Percentiles rank a stretch among this genome's conserved stretches.
These are phyloP conservation scores for Trichophyton schoenleinii DNA, from an alignment of 2,329 filamentous ascomycete genomes.

Conservation along the genomic window DNA sequence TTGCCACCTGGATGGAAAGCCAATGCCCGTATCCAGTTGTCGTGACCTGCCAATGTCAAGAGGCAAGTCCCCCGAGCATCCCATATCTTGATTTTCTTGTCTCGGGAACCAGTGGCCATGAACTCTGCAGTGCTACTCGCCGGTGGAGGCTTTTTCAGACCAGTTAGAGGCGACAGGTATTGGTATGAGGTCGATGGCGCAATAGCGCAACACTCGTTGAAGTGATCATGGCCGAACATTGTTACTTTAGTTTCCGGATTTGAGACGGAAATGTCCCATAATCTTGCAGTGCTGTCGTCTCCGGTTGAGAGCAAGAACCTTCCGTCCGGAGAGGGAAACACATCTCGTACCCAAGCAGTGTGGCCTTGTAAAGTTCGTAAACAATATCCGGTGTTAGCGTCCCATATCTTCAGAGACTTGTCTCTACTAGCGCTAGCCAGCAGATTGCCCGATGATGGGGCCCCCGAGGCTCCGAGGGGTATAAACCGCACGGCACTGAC, in stretches of 20 bases:
- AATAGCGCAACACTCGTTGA: slow-evolving; percentile 73
- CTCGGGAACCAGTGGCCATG: slow-evolving; percentile 74
- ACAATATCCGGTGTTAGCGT: slow-evolving; percentile 84
- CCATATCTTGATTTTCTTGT: slow-evolving; percentile 87
- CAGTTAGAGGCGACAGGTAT: slow-evolving; percentile 65
- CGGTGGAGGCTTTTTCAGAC: slow-evolving; percentile 68
- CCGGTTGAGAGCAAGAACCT: slow-evolving; percentile 71
- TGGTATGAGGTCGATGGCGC: slow-evolving; percentile 67
- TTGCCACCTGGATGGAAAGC: slow-evolving; percentile 88
- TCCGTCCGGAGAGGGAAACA: slow-evolving; percentile 70
- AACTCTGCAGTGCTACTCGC: slow-evolving; percentile 68
- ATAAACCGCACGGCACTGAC: slow-evolving; percentile 83
- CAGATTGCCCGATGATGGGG: slow-evolving; percentile 67
- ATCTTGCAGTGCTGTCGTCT: slow-evolving; percentile 64
- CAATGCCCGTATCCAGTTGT: slow-evolving; percentile 82
- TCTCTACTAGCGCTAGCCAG: slow-evolving; percentile 79
- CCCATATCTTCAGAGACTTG: slow-evolving; percentile 77
- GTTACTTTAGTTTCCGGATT: slow-evolving; percentile 57
- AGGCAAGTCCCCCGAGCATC: slow-evolving; percentile 72
- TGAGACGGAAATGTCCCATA: slow-evolving; percentile 66
- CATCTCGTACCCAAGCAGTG: slow-evolving; percentile 80
- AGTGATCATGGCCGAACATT: slow-evolving; percentile 75
- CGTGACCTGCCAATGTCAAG: slow-evolving; percentile 74
- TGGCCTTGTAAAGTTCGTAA: slow-evolving; percentile 82
- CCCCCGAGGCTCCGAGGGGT: slow-evolving; percentile 65